phyloP scores from a whole-genome alignment of 192 early-diverging fungal genomes.

The Coemansia sp. region DNA sequence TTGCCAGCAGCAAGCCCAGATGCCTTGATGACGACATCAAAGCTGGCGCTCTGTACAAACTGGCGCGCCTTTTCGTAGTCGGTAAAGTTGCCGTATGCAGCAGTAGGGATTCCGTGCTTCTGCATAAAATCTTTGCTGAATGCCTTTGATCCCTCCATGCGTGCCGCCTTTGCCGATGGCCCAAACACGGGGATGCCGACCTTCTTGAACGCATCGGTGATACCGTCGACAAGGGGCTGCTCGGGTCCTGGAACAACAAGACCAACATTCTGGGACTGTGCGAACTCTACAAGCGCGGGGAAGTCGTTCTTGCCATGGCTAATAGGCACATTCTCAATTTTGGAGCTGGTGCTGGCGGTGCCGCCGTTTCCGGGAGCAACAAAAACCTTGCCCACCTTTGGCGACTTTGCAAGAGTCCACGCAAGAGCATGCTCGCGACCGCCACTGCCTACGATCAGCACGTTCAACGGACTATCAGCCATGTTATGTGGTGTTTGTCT shows the following conservation, averaged over 20 bases:
- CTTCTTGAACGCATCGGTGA: constrained; percentile 79
- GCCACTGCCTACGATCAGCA: constrained; percentile 91
- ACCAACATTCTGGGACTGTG: constrained; percentile 68
- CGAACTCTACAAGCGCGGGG: constrained; percentile 74
- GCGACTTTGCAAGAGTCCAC: constrained; percentile 82
- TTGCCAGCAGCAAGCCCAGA: constrained; percentile 98
- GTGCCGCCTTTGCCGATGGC: constrained; percentile 84
- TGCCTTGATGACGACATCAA: constrained; percentile 90
- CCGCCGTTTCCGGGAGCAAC: constrained; percentile 97
- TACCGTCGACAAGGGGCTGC: constrained; percentile 94
- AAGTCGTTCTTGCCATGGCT: constrained; percentile 65
- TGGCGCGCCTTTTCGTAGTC: constrained; percentile 68
- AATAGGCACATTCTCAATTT: constrained; percentile 82
- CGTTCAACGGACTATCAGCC: constrained; percentile 47
- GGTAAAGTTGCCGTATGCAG: constrained; percentile 85
- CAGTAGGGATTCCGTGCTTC: constrained; percentile 94
- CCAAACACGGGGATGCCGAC: constrained; percentile 76
- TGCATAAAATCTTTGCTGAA: constrained; percentile 99
- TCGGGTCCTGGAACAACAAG: constrained; percentile 95
- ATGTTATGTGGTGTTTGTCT: not conserved
- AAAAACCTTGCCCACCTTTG: constrained; percentile 76
- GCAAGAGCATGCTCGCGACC: constrained; percentile 97
- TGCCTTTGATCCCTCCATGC: constrained; percentile 96
- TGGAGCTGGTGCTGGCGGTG: constrained; percentile 67
- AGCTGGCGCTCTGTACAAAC: constrained; percentile 61